phyloP scores from a whole-genome alignment of 2,329 filamentous ascomycete genomes.

The Colletotrichum sp. region DNA sequence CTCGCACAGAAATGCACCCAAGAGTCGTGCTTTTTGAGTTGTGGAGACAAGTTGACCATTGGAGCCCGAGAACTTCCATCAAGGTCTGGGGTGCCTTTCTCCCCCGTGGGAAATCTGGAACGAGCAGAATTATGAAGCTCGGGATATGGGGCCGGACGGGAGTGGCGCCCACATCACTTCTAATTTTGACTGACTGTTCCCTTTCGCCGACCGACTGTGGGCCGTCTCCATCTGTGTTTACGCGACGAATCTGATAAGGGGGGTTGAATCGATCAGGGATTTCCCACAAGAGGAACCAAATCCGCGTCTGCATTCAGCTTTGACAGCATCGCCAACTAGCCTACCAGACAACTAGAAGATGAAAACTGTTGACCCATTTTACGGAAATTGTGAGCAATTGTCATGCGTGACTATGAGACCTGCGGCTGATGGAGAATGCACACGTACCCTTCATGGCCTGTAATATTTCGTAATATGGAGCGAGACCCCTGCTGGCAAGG shows the following conservation, averaged over 20 bases:
- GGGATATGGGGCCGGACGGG: conserved; percentile 13
- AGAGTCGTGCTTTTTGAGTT: not conserved
- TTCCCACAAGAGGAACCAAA: not conserved
- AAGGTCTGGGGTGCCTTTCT: not conserved
- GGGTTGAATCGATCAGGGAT: not conserved
- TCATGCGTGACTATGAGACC: not conserved
- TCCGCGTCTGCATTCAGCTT: not conserved
- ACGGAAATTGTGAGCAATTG: not conserved
- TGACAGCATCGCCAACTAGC: not conserved
- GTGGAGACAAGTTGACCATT: not conserved
- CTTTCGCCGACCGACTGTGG: not conserved
- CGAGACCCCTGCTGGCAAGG: not conserved
- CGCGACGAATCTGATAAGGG: not conserved
- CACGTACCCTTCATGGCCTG: not conserved
- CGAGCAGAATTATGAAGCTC: not conserved
- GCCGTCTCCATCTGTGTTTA: not conserved
- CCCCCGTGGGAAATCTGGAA: not conserved
- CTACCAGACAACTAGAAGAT: not conserved
- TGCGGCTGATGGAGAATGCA: not conserved
- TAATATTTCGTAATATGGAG: not conserved
- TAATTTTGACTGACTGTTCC: not conserved
- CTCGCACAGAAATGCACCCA: not conserved
- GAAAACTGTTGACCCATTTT: not conserved
- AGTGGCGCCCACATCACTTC: not conserved
- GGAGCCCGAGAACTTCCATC: not conserved